Conservation (phyloP, 1,139 yeast genomes). For the Debaryomyces sp. region DNA sequence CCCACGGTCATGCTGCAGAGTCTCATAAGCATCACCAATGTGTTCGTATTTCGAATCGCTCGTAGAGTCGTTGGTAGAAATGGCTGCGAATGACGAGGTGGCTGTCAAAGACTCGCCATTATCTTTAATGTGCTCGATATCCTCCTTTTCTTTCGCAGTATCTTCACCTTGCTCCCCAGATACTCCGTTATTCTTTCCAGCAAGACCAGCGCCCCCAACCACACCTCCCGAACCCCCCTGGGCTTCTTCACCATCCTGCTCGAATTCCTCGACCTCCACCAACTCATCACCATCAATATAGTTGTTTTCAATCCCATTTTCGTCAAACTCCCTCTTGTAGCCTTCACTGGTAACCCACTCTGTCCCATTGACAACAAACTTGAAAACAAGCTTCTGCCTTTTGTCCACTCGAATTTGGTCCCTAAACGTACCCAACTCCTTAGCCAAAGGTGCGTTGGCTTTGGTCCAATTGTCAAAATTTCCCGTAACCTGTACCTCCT, state of each 20-base stretch:
- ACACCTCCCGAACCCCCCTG: background rate
- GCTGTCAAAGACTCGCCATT: constrained; percentile 34
- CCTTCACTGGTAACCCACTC: constrained; percentile 35
- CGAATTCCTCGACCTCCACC: constrained; percentile 13
- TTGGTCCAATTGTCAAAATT: constrained; percentile 45
- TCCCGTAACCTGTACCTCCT: constrained; percentile 43
- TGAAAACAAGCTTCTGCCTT: constrained; percentile 30
- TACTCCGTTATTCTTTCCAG: constrained; percentile 1
- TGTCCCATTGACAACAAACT: constrained; percentile 40
- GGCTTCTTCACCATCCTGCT: constrained; percentile 8
- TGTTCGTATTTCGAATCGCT: background rate
- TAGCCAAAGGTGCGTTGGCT: constrained; percentile 18
- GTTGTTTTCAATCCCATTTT: constrained; percentile 43
- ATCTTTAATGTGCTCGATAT: constrained; percentile 3
- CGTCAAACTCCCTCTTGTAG: constrained; percentile 33
- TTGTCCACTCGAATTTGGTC: constrained; percentile 22
- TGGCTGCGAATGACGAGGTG: constrained; percentile 46
- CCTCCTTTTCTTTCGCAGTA: constrained; percentile 2
- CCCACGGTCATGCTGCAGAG: background rate
- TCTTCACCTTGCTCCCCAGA: constrained; percentile 1
- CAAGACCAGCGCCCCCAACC: background rate
- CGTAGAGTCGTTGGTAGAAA: constrained; percentile 24
- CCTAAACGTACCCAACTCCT: constrained; percentile 17
- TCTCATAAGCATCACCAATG: background rate
- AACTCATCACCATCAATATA: constrained; percentile 33